A percentile compares a stretch with the other conserved stretches of the same genome.
Conservation (phyloP, 164 flowering plant species). For the Liriodendron chinense region DNA sequence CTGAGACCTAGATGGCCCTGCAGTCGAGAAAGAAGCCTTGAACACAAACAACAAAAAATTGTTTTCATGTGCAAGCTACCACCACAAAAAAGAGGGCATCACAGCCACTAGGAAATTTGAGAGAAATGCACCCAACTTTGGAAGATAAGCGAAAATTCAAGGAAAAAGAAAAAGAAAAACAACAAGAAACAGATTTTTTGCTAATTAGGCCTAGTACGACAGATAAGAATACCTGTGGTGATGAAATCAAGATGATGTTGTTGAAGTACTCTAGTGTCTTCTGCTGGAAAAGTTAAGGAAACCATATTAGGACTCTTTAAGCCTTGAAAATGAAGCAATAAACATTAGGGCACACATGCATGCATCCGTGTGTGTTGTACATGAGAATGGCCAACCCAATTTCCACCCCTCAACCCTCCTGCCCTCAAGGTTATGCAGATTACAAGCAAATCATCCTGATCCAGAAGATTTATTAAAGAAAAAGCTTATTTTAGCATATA, state of each 20-base stretch:
- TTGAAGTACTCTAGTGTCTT: slow-evolving; percentile 80
- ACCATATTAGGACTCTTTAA: background rate
- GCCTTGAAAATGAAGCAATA: background rate
- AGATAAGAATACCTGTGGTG: slow-evolving; percentile 72
- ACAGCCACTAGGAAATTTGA: background rate
- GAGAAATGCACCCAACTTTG: background rate
- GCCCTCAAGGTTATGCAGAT: background rate
- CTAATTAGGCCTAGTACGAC: background rate
- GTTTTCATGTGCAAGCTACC: background rate
- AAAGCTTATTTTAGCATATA: background rate
- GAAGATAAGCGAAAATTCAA: background rate
- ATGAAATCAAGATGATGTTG: slow-evolving; percentile 81
- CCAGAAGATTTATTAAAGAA: background rate
- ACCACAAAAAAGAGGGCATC: background rate
- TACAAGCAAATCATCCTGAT: background rate
- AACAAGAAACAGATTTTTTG: background rate
- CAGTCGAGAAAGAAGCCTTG: background rate
- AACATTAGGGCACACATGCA: too few species aligned
- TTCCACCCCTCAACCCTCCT: too few species aligned
- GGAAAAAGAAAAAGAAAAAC: too few species aligned
- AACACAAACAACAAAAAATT: background rate
- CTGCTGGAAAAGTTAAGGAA: slow-evolving; percentile 49
- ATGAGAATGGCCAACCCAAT: background rate
- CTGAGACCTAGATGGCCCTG: too few species aligned
- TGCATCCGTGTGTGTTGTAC: too few species aligned